These are phyloP conservation scores for Magnaporthiopsis rhizophila DNA, from an alignment of 2,329 filamentous ascomycete genomes.

Conservation along the genomic window DNA sequence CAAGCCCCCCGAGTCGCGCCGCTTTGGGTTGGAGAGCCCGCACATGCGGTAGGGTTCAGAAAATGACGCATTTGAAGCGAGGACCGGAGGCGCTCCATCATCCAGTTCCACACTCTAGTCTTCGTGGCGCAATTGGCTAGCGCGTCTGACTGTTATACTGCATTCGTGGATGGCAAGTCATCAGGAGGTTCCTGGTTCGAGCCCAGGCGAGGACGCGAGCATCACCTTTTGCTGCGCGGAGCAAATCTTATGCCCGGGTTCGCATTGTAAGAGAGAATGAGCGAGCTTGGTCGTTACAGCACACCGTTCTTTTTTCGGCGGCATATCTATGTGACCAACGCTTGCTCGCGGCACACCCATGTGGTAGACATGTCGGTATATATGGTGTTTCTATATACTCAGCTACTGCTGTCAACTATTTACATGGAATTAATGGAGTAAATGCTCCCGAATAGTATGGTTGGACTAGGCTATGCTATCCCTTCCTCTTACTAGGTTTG, in stretches of 20 bases:
- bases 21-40: background rate
- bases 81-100: background rate
- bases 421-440: no score
- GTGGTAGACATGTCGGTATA: no score
- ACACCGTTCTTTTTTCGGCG: no score
- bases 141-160: slow-evolving; percentile 50
- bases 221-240: background rate
- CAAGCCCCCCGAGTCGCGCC: background rate
- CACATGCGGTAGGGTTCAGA: background rate
- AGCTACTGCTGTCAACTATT: no score
- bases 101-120: background rate
- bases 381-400: no score
- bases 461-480: no score
- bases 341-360: no score
- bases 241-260: background rate
- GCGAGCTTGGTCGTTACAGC: no score
- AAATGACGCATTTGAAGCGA: background rate
- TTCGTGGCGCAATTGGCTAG: slow-evolving; percentile 46
- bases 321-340: no score
- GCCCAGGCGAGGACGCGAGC: background rate
- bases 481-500: no score
- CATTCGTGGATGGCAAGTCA: background rate
- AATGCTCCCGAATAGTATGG: no score
- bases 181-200: background rate
- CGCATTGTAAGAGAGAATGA: no score